A percentile compares a stretch with the other conserved stretches of the same genome.
These are phyloP conservation scores for Hawksworthiomyces lignivorus DNA, from an alignment of 2,329 filamentous ascomycete genomes.

Conservation along the genomic window DNA sequence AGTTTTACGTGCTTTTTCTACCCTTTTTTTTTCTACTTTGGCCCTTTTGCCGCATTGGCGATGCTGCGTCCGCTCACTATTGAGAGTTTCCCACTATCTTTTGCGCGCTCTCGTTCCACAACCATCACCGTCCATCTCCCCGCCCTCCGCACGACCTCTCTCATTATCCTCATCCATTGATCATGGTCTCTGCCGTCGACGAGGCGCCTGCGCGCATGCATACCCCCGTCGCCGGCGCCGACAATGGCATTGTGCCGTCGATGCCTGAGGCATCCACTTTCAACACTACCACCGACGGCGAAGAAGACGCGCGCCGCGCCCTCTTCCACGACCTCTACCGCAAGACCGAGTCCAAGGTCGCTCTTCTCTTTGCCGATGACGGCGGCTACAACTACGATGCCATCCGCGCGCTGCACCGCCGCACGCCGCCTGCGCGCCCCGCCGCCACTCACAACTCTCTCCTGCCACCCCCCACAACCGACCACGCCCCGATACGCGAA, in stretches of 20 bases:
- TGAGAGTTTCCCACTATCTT: too few species aligned
- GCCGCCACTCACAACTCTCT: slow-evolving; percentile 27
- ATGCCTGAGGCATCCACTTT: slow-evolving; percentile 50
- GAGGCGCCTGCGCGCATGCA: slow-evolving; percentile 47
- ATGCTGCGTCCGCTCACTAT: too few species aligned
- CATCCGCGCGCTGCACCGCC: slow-evolving; percentile 46
- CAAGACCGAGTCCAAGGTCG: slow-evolving; percentile 68
- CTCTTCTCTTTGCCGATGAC: slow-evolving; percentile 60
- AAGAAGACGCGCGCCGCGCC: slow-evolving; percentile 65
- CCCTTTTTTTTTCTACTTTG: slow-evolving; percentile 3
- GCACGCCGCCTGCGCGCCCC: slow-evolving; percentile 26
- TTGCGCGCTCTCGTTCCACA: slow-evolving; percentile 22
- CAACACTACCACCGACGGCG: slow-evolving; percentile 34
- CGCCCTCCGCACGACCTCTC: neutral
- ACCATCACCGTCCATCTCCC: slow-evolving; percentile 40
- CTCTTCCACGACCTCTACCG: slow-evolving; percentile 72
- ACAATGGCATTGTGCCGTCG: slow-evolving; percentile 34
- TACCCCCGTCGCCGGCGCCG: slow-evolving; percentile 33
- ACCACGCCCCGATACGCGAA: slow-evolving; percentile 51
- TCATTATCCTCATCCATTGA: slow-evolving; percentile 26
- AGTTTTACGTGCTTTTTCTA: slow-evolving; percentile 24
- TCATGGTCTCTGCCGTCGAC: slow-evolving; percentile 51
- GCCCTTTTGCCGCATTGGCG: slow-evolving; percentile 10
- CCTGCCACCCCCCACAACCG: slow-evolving; percentile 47
- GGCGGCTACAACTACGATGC: slow-evolving; percentile 43